phyloP scores from a whole-genome alignment of 2,329 filamentous ascomycete genomes.

The Fusarium newnesense region DNA sequence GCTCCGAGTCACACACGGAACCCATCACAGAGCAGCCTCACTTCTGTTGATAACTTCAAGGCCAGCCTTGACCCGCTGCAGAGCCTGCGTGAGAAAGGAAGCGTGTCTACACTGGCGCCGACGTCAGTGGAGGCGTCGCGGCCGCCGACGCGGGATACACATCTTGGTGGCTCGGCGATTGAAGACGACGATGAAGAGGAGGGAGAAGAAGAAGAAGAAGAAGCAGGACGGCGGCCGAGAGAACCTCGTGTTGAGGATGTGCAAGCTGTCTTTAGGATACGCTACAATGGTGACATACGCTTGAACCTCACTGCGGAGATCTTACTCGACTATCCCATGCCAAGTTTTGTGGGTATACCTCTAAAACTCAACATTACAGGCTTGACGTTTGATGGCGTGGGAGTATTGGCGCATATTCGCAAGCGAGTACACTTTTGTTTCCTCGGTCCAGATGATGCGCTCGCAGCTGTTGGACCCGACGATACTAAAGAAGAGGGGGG shows the following conservation, averaged over 20 bases:
- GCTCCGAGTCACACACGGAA: conserved; percentile 53
- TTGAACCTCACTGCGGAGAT: conserved; percentile 95
- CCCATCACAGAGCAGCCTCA: conserved; percentile 58
- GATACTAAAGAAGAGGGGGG: conserved; percentile 44
- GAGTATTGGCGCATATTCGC: conserved; percentile 90
- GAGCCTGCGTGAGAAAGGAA: conserved; percentile 66
- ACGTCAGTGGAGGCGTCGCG: conserved; percentile 64
- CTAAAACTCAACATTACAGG: conserved; percentile 95
- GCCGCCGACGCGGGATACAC: conserved; percentile 66
- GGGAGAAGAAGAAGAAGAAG: conserved; percentile 46
- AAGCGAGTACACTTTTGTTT: conserved; percentile 94
- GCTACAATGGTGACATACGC: conserved; percentile 87
- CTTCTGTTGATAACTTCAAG: conserved; percentile 56
- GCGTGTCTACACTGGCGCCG: conserved; percentile 70
- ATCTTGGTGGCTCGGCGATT: conserved; percentile 51
- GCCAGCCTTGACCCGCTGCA: conserved; percentile 54
- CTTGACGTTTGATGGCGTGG: conserved; percentile 93
- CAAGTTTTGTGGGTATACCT: conserved; percentile 95
- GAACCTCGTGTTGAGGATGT: conserved; percentile 87
- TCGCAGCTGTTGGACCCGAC: conserved; percentile 72
- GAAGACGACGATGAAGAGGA: conserved; percentile 51
- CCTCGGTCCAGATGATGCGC: conserved; percentile 88
- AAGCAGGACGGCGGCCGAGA: conserved; percentile 47
- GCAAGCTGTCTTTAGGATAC: conserved; percentile 91
- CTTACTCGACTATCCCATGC: conserved; percentile 97